Evolutionary conservation across 2,329 filamentous ascomycete species (phyloP).

Genomic region (Pleomassaria siparia): DNA sequence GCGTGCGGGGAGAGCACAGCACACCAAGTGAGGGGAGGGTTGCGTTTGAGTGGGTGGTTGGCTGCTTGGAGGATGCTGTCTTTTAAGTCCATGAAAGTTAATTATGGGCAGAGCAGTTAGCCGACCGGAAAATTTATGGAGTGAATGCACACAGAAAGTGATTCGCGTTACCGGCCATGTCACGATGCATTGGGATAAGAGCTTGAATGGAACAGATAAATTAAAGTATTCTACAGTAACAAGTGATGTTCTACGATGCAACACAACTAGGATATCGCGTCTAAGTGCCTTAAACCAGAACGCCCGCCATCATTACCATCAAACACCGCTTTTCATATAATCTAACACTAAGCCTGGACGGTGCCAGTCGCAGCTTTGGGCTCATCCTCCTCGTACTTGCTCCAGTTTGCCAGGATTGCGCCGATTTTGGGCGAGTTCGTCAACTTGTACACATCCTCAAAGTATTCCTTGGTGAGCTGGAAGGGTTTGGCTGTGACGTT

Average conservation of each 20-base stretch:
- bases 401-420: conserved; percentile 76
- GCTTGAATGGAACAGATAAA: neutral
- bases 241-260: neutral
- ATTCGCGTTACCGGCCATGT: no score
- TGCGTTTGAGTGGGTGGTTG: neutral
- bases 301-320: conserved; percentile 1
- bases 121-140: no score
- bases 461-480: conserved; percentile 96
- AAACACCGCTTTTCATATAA: neutral
- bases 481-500: conserved; percentile 98
- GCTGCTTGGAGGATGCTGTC: no score
- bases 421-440: conserved; percentile 81
- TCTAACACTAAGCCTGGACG: conserved; percentile 4
- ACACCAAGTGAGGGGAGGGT: neutral
- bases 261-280: conserved; percentile 2
- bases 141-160: no score
- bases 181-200: no score
- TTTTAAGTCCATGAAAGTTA: no score
- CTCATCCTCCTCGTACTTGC: conserved; percentile 52
- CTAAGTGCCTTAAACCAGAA: neutral
- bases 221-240: conserved; percentile 1
- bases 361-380: conserved; percentile 19
- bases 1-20: neutral
- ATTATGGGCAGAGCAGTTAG: no score
- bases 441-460: conserved; percentile 95